Conservation (phyloP, 345 rosid genomes). For the Euphorbia tirucalli region DNA sequence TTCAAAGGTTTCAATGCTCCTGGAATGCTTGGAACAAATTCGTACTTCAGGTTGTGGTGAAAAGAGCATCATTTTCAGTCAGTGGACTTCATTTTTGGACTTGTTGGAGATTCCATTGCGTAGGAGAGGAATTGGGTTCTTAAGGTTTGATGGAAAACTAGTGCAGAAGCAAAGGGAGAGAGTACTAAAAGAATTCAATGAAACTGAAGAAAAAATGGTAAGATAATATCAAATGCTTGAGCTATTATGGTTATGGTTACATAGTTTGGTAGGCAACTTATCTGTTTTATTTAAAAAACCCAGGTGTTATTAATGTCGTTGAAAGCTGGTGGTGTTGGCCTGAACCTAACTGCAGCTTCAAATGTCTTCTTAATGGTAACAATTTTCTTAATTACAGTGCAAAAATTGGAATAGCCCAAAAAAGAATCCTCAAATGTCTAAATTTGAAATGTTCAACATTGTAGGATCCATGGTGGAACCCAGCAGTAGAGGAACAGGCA, state of each 20-base stretch:
- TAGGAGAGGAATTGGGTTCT: slow-evolving; percentile 43
- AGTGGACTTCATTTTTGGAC: slow-evolving; percentile 69
- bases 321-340: slow-evolving; percentile 70
- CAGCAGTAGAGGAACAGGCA: slow-evolving; percentile 70
- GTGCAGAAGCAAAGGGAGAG: slow-evolving; percentile 59
- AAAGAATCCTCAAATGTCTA: not conserved
- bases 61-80: slow-evolving; percentile 70
- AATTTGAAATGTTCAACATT: not conserved
- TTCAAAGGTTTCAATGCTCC: slow-evolving; percentile 52
- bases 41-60: slow-evolving; percentile 36
- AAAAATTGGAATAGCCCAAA: too few species aligned
- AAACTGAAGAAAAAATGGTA: slow-evolving; percentile 54
- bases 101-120: slow-evolving; percentile 56
- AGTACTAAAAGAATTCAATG: slow-evolving; percentile 59
- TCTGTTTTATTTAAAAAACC: not conserved
- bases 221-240: not conserved
- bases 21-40: slow-evolving; percentile 49
- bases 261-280: not conserved
- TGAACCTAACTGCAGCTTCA: slow-evolving; percentile 69
- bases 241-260: not conserved
- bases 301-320: slow-evolving; percentile 63
- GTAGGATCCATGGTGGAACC: slow-evolving; percentile 83
- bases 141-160: slow-evolving; percentile 56
- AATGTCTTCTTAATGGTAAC: slow-evolving; percentile 59
- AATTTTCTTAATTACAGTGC: not conserved